Evolutionary conservation across 2,329 filamentous ascomycete species (phyloP).

Genomic region (Botrytis elliptica): DNA sequence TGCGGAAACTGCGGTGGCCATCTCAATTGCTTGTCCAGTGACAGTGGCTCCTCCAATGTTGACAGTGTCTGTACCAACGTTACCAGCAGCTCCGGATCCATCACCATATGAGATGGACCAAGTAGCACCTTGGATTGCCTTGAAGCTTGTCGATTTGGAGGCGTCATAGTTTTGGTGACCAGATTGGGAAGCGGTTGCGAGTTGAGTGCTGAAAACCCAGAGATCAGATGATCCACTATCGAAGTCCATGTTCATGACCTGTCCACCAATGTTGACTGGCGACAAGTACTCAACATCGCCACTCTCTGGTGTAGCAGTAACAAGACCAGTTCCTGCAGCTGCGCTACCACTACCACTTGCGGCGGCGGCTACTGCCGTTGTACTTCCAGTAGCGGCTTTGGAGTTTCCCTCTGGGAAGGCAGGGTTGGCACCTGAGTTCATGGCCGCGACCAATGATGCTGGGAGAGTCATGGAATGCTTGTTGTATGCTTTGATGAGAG

Average conservation of each 20-base stretch:
- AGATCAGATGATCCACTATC: slow-evolving; percentile 41
- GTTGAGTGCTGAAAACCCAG: slow-evolving; percentile 41
- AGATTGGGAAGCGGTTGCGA: slow-evolving; percentile 33
- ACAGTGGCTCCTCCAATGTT: slow-evolving; percentile 40
- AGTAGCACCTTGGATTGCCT: slow-evolving; percentile 35
- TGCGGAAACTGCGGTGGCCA: slow-evolving; percentile 38
- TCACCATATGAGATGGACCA: slow-evolving; percentile 42
- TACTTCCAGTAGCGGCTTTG: slow-evolving; percentile 18
- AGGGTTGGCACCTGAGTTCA: slow-evolving; percentile 27
- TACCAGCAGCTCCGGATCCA: slow-evolving; percentile 42
- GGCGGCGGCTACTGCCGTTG: slow-evolving; percentile 25
- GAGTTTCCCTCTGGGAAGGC: slow-evolving; percentile 20
- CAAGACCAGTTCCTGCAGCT: slow-evolving; percentile 50
- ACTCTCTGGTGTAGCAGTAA: slow-evolving; percentile 61
- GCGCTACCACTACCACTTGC: slow-evolving; percentile 36
- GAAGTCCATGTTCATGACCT: slow-evolving; percentile 39
- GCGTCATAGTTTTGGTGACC: slow-evolving; percentile 39
- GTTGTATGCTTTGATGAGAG: slow-evolving; percentile 63
- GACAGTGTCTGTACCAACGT: slow-evolving; percentile 41
- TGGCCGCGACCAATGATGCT: slow-evolving; percentile 43
- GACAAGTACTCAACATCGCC: slow-evolving; percentile 37
- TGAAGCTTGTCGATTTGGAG: slow-evolving; percentile 36
- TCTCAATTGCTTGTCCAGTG: slow-evolving; percentile 38
- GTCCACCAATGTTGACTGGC: slow-evolving; percentile 37
- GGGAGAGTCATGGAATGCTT: slow-evolving; percentile 63